Base-by-base conservation (phyloP, 176 grass and related monocot genomes). In the Lolium multiflorum region DNA sequence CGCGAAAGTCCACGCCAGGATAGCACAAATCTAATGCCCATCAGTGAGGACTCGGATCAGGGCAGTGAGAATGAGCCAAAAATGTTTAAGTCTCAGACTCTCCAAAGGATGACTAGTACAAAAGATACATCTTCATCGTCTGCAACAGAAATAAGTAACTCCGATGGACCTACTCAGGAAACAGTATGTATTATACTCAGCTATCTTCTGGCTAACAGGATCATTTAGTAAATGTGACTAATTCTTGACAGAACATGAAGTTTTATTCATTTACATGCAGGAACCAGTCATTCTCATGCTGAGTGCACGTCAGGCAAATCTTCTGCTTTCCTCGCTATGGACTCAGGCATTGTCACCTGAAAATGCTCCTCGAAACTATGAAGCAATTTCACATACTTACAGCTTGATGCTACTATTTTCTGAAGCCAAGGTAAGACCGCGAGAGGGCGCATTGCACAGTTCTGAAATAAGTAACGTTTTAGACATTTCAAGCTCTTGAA, bases 251-350 rank as follows among this genome's bases (percentile, higher is more conserved):
- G 46, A 84, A 79, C 73, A 71, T 52, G 46, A 51, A 11, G 12
- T 66, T 68, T 46, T 61, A 78, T 86, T 72, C 50, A 61, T 91
- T 90, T 74, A 41, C 51, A 24, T 71, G 78, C 79, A 98, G 96
- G 96, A 98, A 54, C 81, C 83, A 84, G 86, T 85, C 62, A 92
- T 84, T 46, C 88, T 98, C 57, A 89, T 75, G 64, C 85, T 98
- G 86, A 98, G 84, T 84, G 77, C 63, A 69, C 86, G 86, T 81
- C 91, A 98, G 57, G 91, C 91, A 50, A 87, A 89, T n/a, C 78
- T 98, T 94, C 86, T 98, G 50, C 90, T 95, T 86, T 96, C 96
- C 70, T 98, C 96, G 43, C 86, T 98, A 49, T 96, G 96, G 96
- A 77, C 84, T 80, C 96, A 98, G 54, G 91, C 96, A 82, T 70